Evolutionary conservation across 306 rosid genomes (phyloP), one percentile per base, ranked within the genome.

Genomic region (Alnus rubra): DNA sequence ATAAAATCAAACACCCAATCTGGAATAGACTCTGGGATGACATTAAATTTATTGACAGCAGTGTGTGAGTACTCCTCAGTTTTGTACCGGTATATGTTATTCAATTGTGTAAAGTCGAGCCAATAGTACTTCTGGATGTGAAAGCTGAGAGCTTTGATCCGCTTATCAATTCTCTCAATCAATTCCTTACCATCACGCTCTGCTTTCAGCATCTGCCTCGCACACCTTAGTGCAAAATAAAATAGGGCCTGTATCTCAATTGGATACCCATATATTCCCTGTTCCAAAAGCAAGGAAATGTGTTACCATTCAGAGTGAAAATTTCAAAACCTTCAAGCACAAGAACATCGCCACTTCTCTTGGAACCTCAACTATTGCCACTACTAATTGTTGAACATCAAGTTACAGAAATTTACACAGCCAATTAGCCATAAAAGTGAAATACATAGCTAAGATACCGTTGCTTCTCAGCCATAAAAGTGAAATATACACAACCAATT

Each of bases 221-320:
- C 74, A 52, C 80, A 76, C 12, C 74, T 65, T 68, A 78, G 18
- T 52, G 76, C 56, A 33, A 78, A 70, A 58, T 56, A 71, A 55
- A 78, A 70, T 3, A 76, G 80, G 5, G 80, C 80, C 50, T 76
- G 80, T 19, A 76, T 76, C 53, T 76, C 80, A 18, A 76, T 52
- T 18, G 80, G 80, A 52, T 76, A 76, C 6, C 74, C 80, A 67
- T 76, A 76, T 18, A 76, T 23, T 0, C 80, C 80, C 80, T 76
- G 60, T 47, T 63, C 45, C 39, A 35, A 63, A 60, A 50, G 47
- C 75, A 69, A 52, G 9, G 7, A 15, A 63, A 63, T 28, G 44
- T 63, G 69, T 63, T 33, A 6, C 7, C 44, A 63, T 14, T 30
- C 45, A 16, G 19, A 31, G 18, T 63, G 65, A 59, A 59, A 59